Evolutionary conservation across 768 basidiomycete species (phyloP), one percentile per base, ranked within the genome.

Genomic region (Gloeophyllum trabeum): DNA sequence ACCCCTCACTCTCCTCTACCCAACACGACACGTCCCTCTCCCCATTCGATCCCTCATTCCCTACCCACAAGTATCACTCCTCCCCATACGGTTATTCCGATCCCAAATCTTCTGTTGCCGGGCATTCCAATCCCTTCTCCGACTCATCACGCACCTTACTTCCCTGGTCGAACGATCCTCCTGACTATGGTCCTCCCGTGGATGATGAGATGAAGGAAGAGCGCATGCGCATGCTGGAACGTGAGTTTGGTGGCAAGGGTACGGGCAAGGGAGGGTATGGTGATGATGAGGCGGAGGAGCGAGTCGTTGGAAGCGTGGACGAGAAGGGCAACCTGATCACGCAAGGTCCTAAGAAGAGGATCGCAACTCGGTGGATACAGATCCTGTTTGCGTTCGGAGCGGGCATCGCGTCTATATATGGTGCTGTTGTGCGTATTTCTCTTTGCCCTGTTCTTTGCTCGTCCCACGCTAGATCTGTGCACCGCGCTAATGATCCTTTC

Each of bases 201-300:
- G 67, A 75, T 43, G 57, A 69, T 1, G 56, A 65, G n/a, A 60
- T 74, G 23, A 83, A 80, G 54, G 76, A 78, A 55, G 80, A 82
- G 49, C 68, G 81, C 14, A 65, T 82, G 49, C 71, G 78, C 4
- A 81, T 82, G 79, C 66, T 85, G 6, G 75, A 82, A 53, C 69
- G 69, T 14, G 79, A 82, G 47, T 85, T 83, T 54, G 57, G 73
- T 3, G 56, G 60, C n/a, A 64, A 67, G 37, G 47, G 45, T 35
- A 43, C 16, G 43, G 47, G 22, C 42, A 46, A 20, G 53, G 52
- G 55, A 57, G 7, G 56, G 57, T 20, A 58, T 65, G 30, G 42
- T 61, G 21, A 39, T 10, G 71, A 68, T 44, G 68, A 67, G 28
- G 63, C 69, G 24, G 71, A 69, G 7, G 69, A 71, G 47, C 69